phyloP scores from a whole-genome alignment of 1,139 yeast genomes.

The Kazachstania sp. region DNA sequence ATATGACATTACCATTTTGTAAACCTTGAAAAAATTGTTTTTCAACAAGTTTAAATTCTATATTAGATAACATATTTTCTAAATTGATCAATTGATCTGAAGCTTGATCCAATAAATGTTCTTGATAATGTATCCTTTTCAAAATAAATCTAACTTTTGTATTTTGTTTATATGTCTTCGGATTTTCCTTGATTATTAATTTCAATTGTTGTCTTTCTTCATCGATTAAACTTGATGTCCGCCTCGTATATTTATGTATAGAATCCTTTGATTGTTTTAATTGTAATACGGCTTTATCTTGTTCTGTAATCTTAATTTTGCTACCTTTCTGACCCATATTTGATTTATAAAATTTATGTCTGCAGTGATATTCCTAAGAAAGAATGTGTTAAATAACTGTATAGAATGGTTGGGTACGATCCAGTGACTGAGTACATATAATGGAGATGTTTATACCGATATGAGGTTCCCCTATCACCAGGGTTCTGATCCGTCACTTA shows the following conservation, averaged over 20 bases:
- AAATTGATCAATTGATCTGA: slow-evolving; percentile 70
- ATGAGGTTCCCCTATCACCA: too few species aligned
- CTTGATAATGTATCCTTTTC: slow-evolving; percentile 74
- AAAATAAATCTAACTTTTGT: slow-evolving; percentile 53
- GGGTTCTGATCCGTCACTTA: too few species aligned
- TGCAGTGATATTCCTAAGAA: background rate
- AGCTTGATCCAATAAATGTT: slow-evolving; percentile 56
- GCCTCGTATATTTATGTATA: slow-evolving; percentile 62
- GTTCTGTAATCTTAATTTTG: slow-evolving; percentile 53
- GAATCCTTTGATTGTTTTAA: slow-evolving; percentile 84
- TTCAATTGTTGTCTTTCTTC: slow-evolving; percentile 27
- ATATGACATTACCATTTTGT: slow-evolving; percentile 67
- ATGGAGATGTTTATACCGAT: too few species aligned
- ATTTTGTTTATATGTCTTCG: slow-evolving; percentile 31
- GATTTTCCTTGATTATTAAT: slow-evolving; percentile 22
- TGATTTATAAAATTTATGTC: background rate
- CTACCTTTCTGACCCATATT: slow-evolving; percentile 31
- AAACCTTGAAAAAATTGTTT: slow-evolving; percentile 75
- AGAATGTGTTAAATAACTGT: too few species aligned
- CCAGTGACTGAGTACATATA: too few species aligned
- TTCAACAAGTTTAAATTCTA: slow-evolving; percentile 84
- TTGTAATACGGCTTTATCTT: slow-evolving; percentile 79
- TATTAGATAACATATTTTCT: slow-evolving; percentile 62
- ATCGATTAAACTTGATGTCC: slow-evolving; percentile 46
- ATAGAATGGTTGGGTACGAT: too few species aligned